Conservation (phyloP, 139 green algal genomes). For the Picochlorum sp. region DNA sequence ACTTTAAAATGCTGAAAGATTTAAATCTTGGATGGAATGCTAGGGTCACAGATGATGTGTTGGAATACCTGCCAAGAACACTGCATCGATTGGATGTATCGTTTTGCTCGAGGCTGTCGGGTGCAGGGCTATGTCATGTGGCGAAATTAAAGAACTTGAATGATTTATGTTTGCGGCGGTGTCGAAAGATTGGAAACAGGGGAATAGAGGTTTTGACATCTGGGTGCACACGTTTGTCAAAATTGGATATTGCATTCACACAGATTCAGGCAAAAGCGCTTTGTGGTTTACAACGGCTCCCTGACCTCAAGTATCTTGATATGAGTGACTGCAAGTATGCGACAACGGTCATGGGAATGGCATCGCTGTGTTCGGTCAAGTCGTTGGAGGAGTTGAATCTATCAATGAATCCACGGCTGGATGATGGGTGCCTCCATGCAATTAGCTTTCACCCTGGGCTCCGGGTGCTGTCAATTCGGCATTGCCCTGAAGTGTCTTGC, state of each 20-base stretch:
- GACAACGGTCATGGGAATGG: slow-evolving; percentile 1
- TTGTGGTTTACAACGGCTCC: neutral
- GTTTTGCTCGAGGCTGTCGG: neutral
- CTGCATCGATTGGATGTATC: neutral
- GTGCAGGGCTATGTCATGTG: neutral
- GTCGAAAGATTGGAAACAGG: neutral
- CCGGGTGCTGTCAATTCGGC: neutral
- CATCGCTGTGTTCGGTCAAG: neutral
- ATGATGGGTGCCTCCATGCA: slow-evolving; percentile 3
- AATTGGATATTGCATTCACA: slow-evolving; percentile 6
- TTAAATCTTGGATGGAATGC: slow-evolving; percentile 30
- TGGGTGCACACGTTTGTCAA: neutral
- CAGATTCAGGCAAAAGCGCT: neutral
- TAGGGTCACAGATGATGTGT: slow-evolving; percentile 4
- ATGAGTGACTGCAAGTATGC: neutral
- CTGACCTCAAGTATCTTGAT: neutral
- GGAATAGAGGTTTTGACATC: neutral
- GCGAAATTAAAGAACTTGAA: neutral
- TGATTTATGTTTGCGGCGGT: neutral
- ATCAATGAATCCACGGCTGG: neutral
- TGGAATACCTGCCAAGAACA: slow-evolving; percentile 7
- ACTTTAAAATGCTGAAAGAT: slow-evolving; percentile 10
- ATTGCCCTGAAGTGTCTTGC: neutral
- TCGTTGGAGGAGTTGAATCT: neutral
- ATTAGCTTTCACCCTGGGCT: neutral